Percentiles rank a stretch among this genome's conserved stretches.
Conservation (phyloP, 768 basidiomycete genomes). For the Pleurotus djamor region DNA sequence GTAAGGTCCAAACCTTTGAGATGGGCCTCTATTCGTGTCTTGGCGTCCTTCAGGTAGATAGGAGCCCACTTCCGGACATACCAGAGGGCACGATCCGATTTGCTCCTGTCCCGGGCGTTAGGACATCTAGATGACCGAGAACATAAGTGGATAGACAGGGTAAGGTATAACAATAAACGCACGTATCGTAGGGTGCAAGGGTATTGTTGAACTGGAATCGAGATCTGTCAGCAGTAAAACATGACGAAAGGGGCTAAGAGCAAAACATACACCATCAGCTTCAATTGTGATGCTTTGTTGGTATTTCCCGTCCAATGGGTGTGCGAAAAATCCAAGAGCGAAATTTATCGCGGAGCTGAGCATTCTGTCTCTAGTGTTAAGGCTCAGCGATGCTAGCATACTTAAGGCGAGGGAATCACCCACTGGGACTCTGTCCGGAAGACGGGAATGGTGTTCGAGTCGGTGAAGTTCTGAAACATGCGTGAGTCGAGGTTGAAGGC, state of each 20-base stretch:
- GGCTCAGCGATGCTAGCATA: background rate
- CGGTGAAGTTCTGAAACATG: slow-evolving; percentile 50
- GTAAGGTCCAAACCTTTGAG: slow-evolving; percentile 61
- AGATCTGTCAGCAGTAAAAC: slow-evolving; percentile 11
- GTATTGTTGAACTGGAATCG: slow-evolving; percentile 72
- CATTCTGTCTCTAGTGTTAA: slow-evolving; percentile 63
- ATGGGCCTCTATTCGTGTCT: slow-evolving; percentile 53
- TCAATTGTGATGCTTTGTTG: slow-evolving; percentile 80
- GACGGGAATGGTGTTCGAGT: slow-evolving; percentile 62
- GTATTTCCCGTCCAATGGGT: slow-evolving; percentile 70
- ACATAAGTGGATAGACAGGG: background rate
- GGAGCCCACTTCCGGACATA: slow-evolving; percentile 67
- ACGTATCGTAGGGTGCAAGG: slow-evolving; percentile 82
- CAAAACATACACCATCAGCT: slow-evolving; percentile 43
- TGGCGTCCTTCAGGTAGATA: slow-evolving; percentile 71
- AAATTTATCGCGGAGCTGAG: slow-evolving; percentile 63
- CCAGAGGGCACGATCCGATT: slow-evolving; percentile 51
- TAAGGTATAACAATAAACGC: slow-evolving; percentile 12
- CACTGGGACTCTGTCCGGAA: slow-evolving; percentile 80
- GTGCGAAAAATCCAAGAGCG: slow-evolving; percentile 75
- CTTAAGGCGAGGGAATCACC: slow-evolving; percentile 13
- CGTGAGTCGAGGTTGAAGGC: background rate
- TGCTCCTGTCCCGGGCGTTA: slow-evolving; percentile 49
- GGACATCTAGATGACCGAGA: slow-evolving; percentile 42
- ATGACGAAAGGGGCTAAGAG: background rate